Base-by-base conservation (phyloP, 352 stramenopile species). In the Globisporangium okanoganense region DNA sequence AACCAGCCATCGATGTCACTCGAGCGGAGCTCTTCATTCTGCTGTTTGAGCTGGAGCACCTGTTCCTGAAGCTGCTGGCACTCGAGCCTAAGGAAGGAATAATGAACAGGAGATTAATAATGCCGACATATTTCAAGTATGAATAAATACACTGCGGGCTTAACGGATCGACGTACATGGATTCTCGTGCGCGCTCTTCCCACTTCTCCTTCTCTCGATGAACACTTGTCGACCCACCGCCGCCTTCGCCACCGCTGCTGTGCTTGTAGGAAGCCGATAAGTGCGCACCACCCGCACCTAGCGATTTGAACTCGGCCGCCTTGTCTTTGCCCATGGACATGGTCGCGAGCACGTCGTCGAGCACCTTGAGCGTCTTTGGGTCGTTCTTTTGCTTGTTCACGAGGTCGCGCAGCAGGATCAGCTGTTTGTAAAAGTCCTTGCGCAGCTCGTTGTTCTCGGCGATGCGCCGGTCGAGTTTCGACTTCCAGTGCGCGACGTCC, bases 351-450 rank as follows among this genome's bases (percentile, higher is more conserved):
- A 71, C 79, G 27, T 88, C 79, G n/a, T 90, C 85, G 16, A 92
- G 47, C 1, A 64, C 70, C 22, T 66, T 67, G 48, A 90, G 56
- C 35, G 76, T 79, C 3, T 72, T 72, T 10, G 72, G 64, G 20
- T 91, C 82, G 40, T 66, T 75, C 36, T 65, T 67, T 35, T 89
- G 76, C 57, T 79, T 84, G 54, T 66, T 67, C 56, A 91, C 76
- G 38, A 89, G 70, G 10, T 91, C 82, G 14, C 79, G 76, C 58
- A 91, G 70, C 78, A 89, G 78, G 10, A 89, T 70, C 22, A 91
- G 59, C 45, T 91, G 79, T 59, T 85, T 80, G 67, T 88, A 90
- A 45, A 79, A 85, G 56, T 87, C 72, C 58, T 90, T 90, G 45
- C 82, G 79, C 53, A 89, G 62, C 24, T 66, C 70, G 44, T 88